Conservation (phyloP, 495 filamentous ascomycete genomes). For the Daldinia grandis region DNA sequence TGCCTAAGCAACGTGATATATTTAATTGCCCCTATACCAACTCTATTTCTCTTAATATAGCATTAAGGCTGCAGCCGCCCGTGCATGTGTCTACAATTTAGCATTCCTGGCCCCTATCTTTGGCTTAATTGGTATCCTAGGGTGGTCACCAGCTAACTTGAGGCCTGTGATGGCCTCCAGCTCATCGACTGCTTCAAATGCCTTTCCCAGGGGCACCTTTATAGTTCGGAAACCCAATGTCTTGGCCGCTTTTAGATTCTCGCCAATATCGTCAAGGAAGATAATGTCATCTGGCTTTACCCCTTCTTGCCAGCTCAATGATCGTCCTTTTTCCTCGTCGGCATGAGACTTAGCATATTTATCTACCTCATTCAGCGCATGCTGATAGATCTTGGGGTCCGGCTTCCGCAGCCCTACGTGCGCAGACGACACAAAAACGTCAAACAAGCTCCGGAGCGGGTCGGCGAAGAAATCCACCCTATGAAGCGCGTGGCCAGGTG, state of each 20-base stretch:
- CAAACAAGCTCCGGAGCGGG: constrained; percentile 70
- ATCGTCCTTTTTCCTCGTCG: constrained; percentile 44
- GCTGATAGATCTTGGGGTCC: constrained; percentile 79
- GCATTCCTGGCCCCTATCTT: constrained; percentile 46
- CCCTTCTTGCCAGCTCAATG: constrained; percentile 59
- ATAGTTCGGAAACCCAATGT: constrained; percentile 80
- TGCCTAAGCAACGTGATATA: neutral
- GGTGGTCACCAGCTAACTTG: constrained; percentile 55
- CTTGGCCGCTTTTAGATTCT: constrained; percentile 86
- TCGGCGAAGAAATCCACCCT: constrained; percentile 48
- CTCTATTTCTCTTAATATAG: neutral
- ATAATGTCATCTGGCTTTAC: constrained; percentile 74
- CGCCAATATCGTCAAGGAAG: constrained; percentile 95
- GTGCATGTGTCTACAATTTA: constrained; percentile 45
- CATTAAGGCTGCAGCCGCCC: neutral
- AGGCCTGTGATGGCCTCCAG: constrained; percentile 61
- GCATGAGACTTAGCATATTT: constrained; percentile 62
- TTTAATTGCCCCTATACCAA: neutral
- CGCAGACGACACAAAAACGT: constrained; percentile 83
- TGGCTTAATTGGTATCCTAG: constrained; percentile 53
- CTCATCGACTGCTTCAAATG: constrained; percentile 72
- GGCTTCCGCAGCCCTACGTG: constrained; percentile 92
- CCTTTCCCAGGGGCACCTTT: constrained; percentile 80
- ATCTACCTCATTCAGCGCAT: constrained; percentile 71
- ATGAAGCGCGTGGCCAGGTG: constrained; percentile 67